Base-by-base conservation (phyloP, 2,329 filamentous ascomycete species). In the Ceratocystis variospora region DNA sequence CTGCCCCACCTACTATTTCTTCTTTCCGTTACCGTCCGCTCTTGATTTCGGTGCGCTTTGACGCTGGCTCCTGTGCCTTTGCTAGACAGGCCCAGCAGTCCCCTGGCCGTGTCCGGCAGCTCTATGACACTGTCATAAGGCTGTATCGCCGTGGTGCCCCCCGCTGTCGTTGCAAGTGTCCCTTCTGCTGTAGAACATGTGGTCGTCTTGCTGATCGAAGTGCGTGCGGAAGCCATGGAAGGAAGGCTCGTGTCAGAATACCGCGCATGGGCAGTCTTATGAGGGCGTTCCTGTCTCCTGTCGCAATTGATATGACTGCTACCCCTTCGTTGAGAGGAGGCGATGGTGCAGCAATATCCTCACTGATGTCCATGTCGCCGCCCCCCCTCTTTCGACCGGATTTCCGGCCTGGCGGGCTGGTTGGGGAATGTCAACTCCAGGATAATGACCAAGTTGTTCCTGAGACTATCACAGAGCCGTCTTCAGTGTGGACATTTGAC, bases 161-260 rank as follows among this genome's bases (percentile, higher is more conserved):
- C 6, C 61, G 25, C 5, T 63, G 61, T 48, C 41, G 61, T 15
- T 63, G 61, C 41, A 46, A 33, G 37, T 63, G 61, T 45, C 61
- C 61, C 8, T 63, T 63, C 37, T 63, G 61, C 45, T 63, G 61
- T 63, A 63, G 61, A 50, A 48, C 61, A 5, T 63, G 61, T 25
- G 31, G 61, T 5, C 61, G 61, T 50, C 61, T 63, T 33, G 61
- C 61, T 17, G 61, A 63, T 22, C 41, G 19, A 6, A 31, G 61
- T 15, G 44, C 28, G 5, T 63, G 22, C 4, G 44, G 44, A 12
- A n/a, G 28, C 10, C 5, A n/a, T 5, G 44, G 25, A 12, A 46
- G 44, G n/a, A 46, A 48, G 25, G 61, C 61, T 8, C 61, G 61
- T 5, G 61, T 63, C 17, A 31, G 46, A 45, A 63, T 45, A 28